Percentiles rank a stretch among this genome's conserved stretches.
phyloP scores from a whole-genome alignment of 768 basidiomycete species.

The Collybia mongolica region DNA sequence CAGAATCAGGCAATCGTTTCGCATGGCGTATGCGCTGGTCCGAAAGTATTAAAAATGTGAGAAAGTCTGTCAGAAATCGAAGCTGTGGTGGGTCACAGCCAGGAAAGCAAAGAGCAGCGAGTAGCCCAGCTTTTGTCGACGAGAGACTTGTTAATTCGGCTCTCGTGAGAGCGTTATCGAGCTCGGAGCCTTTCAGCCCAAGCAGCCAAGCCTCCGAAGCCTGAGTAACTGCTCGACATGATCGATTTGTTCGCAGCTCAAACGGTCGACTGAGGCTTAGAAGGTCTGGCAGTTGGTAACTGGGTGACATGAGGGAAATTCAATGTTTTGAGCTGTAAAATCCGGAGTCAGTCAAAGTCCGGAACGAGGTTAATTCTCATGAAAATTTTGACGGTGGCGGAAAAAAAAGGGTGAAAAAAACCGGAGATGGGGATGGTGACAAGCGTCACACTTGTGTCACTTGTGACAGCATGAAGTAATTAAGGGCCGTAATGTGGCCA shows the following conservation, averaged over 20 bases:
- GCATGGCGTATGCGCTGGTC: slow-evolving; percentile 24
- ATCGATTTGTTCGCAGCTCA: slow-evolving; percentile 36
- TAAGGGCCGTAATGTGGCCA: slow-evolving; percentile 10
- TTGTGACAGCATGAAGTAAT: slow-evolving; percentile 13
- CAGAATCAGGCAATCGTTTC: slow-evolving; percentile 9
- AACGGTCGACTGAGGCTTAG: slow-evolving; percentile 29
- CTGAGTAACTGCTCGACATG: slow-evolving; percentile 30
- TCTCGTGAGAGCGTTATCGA: slow-evolving; percentile 17
- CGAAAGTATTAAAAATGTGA: slow-evolving; percentile 37
- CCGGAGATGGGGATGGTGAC: background rate
- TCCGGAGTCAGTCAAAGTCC: no score
- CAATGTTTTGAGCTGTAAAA: no score
- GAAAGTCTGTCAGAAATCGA: slow-evolving; percentile 47
- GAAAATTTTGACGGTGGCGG: no score
- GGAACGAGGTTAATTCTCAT: no score
- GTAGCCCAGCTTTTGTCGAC: slow-evolving; percentile 41
- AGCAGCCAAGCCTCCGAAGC: slow-evolving; percentile 32
- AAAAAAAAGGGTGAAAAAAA: background rate
- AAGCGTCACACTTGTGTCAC: slow-evolving; percentile 4
- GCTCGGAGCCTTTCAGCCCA: slow-evolving; percentile 11
- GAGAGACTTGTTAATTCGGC: slow-evolving; percentile 24
- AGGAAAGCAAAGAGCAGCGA: slow-evolving; percentile 60
- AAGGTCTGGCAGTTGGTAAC: slow-evolving; percentile 44
- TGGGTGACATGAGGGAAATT: slow-evolving; percentile 18
- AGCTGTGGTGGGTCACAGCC: slow-evolving; percentile 57